phyloP scores from a whole-genome alignment of 306 rosid species.

The Quercus cerris region DNA sequence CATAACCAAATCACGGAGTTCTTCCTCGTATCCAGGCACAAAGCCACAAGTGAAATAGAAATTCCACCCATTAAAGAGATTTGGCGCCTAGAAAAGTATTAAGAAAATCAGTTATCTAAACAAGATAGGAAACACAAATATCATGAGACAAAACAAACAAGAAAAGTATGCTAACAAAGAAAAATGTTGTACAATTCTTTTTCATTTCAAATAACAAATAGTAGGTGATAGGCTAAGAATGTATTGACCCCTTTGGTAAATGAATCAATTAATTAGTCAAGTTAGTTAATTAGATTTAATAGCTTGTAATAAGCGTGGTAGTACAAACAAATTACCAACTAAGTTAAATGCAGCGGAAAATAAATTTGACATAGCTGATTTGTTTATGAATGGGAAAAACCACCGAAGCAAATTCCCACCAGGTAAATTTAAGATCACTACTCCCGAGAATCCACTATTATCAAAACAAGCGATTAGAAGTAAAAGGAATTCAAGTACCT shows the following conservation, averaged over 20 bases:
- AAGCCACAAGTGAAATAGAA: slow-evolving; percentile 78
- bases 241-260: background rate
- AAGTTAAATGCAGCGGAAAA: too few species aligned
- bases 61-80: slow-evolving; percentile 59
- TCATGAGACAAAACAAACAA: background rate
- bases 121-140: background rate
- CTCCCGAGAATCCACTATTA: too few species aligned
- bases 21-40: slow-evolving; percentile 44
- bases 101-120: slow-evolving; percentile 6
- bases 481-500: too few species aligned
- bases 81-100: slow-evolving; percentile 54
- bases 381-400: too few species aligned
- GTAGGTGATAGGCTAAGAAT: background rate
- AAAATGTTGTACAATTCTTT: background rate
- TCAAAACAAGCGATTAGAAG: too few species aligned
- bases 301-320: too few species aligned
- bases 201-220: background rate
- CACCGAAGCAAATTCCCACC: too few species aligned
- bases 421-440: too few species aligned
- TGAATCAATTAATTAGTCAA: too few species aligned
- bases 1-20: slow-evolving; percentile 61
- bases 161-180: background rate
- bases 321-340: too few species aligned
- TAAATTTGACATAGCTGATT: too few species aligned
- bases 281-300: too few species aligned